phyloP scores from a whole-genome alignment of 768 basidiomycete genomes.

The Solioccasus polychromus region DNA sequence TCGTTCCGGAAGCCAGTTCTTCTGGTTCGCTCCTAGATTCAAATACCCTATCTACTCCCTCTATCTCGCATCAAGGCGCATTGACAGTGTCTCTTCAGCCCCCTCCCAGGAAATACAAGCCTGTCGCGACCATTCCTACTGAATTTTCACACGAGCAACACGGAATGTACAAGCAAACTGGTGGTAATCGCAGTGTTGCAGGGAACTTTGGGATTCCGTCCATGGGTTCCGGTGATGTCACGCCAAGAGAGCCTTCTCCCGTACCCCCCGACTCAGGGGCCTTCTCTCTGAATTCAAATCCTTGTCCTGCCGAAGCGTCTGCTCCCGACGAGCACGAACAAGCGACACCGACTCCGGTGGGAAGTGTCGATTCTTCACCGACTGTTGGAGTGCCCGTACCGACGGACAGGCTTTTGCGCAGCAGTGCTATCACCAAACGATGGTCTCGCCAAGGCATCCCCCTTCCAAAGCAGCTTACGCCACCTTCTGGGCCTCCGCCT shows the following conservation, averaged over 20 bases:
- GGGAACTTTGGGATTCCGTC: slow-evolving; percentile 28
- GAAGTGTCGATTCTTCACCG: neutral
- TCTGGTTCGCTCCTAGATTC: slow-evolving; percentile 31
- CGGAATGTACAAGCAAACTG: slow-evolving; percentile 24
- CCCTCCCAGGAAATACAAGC: slow-evolving; percentile 31
- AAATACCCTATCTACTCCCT: slow-evolving; percentile 12
- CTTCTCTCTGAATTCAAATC: slow-evolving; percentile 1
- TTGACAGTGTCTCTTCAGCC: slow-evolving; percentile 32
- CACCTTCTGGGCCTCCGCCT: slow-evolving; percentile 60
- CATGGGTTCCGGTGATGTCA: slow-evolving; percentile 7
- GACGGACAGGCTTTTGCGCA: slow-evolving; percentile 26
- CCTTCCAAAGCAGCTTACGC: slow-evolving; percentile 52
- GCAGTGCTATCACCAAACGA: slow-evolving; percentile 34
- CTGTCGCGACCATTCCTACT: neutral
- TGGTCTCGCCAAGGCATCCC: slow-evolving; percentile 52
- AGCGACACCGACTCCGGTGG: neutral
- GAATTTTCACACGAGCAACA: slow-evolving; percentile 6
- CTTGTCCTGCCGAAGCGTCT: neutral
- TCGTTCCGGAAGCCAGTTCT: slow-evolving; percentile 8
- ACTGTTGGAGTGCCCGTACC: slow-evolving; percentile 12
- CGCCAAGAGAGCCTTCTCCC: slow-evolving; percentile 11
- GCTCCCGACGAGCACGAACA: slow-evolving; percentile 5
- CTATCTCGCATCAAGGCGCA: slow-evolving; percentile 32
- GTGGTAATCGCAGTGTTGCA: slow-evolving; percentile 28
- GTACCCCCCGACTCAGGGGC: slow-evolving; percentile 3